These are phyloP conservation scores for Aphanomyces stellatus DNA, from an alignment of 352 stramenopile species.

Conservation along the genomic window DNA sequence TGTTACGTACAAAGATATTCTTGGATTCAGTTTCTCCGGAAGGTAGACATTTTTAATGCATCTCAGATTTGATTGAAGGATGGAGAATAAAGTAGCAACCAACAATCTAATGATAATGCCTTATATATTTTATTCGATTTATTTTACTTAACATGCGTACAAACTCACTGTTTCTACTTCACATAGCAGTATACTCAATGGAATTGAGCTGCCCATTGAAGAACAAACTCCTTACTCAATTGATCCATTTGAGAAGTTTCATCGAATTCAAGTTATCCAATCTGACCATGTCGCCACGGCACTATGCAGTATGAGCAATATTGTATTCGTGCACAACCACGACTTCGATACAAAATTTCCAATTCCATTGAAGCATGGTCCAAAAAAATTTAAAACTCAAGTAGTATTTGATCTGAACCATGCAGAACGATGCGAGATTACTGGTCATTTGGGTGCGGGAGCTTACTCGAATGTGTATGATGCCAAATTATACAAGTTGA, in stretches of 20 bases:
- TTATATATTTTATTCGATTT: too few relatives aligned
- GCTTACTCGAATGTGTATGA: constrained; percentile 73
- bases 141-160: too few relatives aligned
- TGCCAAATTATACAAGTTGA: constrained; percentile 24
- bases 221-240: too few relatives aligned
- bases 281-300: background rate
- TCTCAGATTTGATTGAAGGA: too few relatives aligned
- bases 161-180: too few relatives aligned
- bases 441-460: constrained; percentile 56
- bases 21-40: constrained; percentile 29
- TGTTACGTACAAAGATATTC: constrained; percentile 72
- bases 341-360: constrained; percentile 30
- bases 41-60: background rate
- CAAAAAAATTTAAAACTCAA: constrained; percentile 51
- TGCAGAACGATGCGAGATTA: constrained; percentile 31
- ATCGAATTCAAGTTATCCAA: constrained; percentile 8
- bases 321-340: background rate
- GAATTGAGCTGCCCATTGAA: too few relatives aligned
- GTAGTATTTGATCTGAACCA: constrained; percentile 31
- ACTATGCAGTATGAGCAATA: background rate
- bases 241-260: background rate
- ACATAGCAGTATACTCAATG: too few relatives aligned
- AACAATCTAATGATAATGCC: too few relatives aligned
- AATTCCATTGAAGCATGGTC: constrained; percentile 29
- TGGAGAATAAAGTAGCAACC: too few relatives aligned